Conservation (phyloP, 2,329 filamentous ascomycete genomes). For the Periconia digitata region DNA sequence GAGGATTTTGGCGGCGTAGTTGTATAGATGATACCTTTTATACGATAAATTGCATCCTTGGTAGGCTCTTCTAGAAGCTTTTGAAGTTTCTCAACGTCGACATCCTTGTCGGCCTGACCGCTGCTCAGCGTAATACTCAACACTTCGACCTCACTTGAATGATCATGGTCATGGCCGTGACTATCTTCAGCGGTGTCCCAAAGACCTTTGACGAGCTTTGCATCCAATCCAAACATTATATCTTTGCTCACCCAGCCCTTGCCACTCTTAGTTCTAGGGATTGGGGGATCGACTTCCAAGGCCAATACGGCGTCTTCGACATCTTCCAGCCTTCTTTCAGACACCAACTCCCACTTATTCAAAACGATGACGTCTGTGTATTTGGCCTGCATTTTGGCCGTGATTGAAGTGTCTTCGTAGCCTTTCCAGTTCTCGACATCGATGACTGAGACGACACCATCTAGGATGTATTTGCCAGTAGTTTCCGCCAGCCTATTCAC, state of each 20-base stretch:
- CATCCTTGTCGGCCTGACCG: slow-evolving; percentile 56
- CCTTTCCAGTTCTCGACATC: slow-evolving; percentile 95
- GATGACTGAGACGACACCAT: slow-evolving; percentile 86
- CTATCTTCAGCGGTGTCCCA: slow-evolving; percentile 50
- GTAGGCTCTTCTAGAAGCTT: slow-evolving; percentile 70
- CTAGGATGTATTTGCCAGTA: slow-evolving; percentile 70
- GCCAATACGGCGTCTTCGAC: slow-evolving; percentile 79
- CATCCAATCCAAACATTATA: slow-evolving; percentile 85
- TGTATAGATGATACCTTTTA: slow-evolving; percentile 70
- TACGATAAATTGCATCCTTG: slow-evolving; percentile 93
- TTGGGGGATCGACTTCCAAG: slow-evolving; percentile 71
- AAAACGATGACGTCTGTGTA: slow-evolving; percentile 91
- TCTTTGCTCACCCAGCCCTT: slow-evolving; percentile 77
- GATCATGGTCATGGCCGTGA: slow-evolving; percentile 63
- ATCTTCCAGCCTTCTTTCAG: slow-evolving; percentile 73
- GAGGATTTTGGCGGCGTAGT: slow-evolving; percentile 51
- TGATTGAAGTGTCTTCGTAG: slow-evolving; percentile 88
- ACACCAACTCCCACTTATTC: slow-evolving; percentile 85
- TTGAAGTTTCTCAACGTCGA: slow-evolving; percentile 58
- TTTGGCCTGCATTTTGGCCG: slow-evolving; percentile 80
- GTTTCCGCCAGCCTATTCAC: slow-evolving; percentile 77
- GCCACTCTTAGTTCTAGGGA: slow-evolving; percentile 82
- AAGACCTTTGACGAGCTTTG: slow-evolving; percentile 64
- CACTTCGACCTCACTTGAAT: slow-evolving; percentile 87
- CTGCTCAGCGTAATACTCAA: slow-evolving; percentile 70